These are phyloP conservation scores for Gnomoniopsis sp. DNA, from an alignment of 2,329 filamentous ascomycete species.

Conservation along the genomic window DNA sequence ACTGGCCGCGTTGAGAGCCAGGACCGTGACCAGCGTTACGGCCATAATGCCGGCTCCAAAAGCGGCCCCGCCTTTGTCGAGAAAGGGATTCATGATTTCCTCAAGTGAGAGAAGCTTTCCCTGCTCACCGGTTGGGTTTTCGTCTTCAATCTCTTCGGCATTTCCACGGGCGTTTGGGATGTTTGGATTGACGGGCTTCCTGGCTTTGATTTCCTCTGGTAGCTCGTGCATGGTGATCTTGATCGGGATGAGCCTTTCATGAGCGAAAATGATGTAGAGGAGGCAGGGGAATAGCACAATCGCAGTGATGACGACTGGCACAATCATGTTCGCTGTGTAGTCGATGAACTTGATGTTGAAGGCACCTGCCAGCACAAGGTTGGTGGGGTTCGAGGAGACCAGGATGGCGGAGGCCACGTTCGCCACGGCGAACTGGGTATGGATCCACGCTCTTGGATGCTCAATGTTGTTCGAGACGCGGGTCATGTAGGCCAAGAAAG, in stretches of 20 bases:
- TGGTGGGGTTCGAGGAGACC: slow-evolving; percentile 76
- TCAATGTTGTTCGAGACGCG: slow-evolving; percentile 69
- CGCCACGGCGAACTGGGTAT: slow-evolving; percentile 67
- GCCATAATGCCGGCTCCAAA: slow-evolving; percentile 67
- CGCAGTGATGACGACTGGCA: slow-evolving; percentile 66
- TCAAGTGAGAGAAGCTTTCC: slow-evolving; percentile 59
- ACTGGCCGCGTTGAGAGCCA: slow-evolving; percentile 62
- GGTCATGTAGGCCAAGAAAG: slow-evolving; percentile 75
- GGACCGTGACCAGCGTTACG: slow-evolving; percentile 60
- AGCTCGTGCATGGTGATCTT: slow-evolving; percentile 68
- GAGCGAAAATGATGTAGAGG: slow-evolving; percentile 65
- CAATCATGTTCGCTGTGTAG: slow-evolving; percentile 76
- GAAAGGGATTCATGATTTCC: slow-evolving; percentile 72
- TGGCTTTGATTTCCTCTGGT: slow-evolving; percentile 50
- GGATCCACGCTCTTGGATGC: slow-evolving; percentile 70
- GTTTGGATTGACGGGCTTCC: slow-evolving; percentile 66
- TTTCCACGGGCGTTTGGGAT: slow-evolving; percentile 62
- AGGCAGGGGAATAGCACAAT: slow-evolving; percentile 67
- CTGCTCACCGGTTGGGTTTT: slow-evolving; percentile 43
- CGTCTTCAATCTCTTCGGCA: slow-evolving; percentile 47
- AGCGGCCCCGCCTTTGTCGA: slow-evolving; percentile 63
- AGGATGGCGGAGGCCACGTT: slow-evolving; percentile 74
- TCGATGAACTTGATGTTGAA: slow-evolving; percentile 69
- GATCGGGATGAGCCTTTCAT: slow-evolving; percentile 60
- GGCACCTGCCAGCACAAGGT: slow-evolving; percentile 69